phyloP scores from a whole-genome alignment of 176 grass and related monocot genomes.

The Oryza brachyantha region DNA sequence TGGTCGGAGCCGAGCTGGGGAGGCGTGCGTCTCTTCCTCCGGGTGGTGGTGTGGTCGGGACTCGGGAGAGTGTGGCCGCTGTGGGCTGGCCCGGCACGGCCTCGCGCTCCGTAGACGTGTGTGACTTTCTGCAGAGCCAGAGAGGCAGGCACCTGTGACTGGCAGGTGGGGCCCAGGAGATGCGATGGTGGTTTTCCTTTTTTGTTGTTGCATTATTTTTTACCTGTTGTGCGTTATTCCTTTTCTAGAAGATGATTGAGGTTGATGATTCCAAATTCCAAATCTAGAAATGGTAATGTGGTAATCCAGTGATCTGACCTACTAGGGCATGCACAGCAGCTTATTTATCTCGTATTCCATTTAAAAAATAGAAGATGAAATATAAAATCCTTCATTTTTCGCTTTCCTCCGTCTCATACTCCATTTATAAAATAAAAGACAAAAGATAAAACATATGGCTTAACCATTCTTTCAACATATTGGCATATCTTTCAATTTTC shows the following conservation, averaged over 20 bases:
- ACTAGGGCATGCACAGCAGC: too few species aligned
- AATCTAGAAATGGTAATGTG: background rate
- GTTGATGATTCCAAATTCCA: background rate
- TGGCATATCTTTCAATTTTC: too few species aligned
- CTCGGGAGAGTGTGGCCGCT: slow-evolving; percentile 19
- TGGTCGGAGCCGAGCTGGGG: background rate
- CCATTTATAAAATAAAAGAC: too few species aligned
- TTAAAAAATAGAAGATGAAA: too few species aligned
- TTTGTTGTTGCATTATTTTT: background rate
- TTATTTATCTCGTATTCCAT: too few species aligned
- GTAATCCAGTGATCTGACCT: background rate
- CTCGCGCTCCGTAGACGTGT: background rate
- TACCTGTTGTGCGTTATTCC: background rate
- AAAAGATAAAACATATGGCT: too few species aligned
- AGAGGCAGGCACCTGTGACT: background rate
- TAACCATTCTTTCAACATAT: too few species aligned
- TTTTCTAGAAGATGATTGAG: background rate
- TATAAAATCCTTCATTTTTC: too few species aligned
- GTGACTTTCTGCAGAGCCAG: background rate
- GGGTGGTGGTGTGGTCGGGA: slow-evolving; percentile 33
- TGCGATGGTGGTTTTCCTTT: background rate
- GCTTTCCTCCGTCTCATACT: too few species aligned
- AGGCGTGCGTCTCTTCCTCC: background rate
- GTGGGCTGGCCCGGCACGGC: background rate
- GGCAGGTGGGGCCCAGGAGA: background rate